Evolutionary conservation across 2,329 filamentous ascomycete species (phyloP), one percentile per base, ranked within the genome.

Genomic region (Aspergillus fructus): DNA sequence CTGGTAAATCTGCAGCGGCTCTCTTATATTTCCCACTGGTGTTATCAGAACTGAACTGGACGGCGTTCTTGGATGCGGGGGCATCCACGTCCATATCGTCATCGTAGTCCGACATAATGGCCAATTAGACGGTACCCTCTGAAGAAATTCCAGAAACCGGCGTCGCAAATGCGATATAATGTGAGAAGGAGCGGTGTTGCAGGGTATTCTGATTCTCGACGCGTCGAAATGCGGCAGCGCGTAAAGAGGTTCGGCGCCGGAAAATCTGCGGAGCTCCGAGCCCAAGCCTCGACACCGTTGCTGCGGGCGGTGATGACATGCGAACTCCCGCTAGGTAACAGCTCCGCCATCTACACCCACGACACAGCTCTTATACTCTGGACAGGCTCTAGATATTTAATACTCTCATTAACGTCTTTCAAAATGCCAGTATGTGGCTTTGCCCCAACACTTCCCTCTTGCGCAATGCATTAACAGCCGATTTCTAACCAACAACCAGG

Each of bases 1-100:
- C 87, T 0, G 94, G 94, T 49, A 99, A 80, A 72, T 99, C 96
- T 40, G 93, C 93, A 48, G 91, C 91, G 67, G 89, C 93, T 68
- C 92, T 85, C 78, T 97, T 97, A 72, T 93, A 93, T 75, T 97
- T 96, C 62, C 83, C 76, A 63, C 77, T 81, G 15, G 82, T 85
- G 65, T 86, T 85, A 61, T 90, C 87, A 24, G 90, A 89, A 55
- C 87, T 89, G 76, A 97, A 97, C 56, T 81, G 76, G 52, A 88
- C 79, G 1, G 78, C 71, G 58, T 76, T 75, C 63, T 81, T 78
- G 59, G 78, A 76, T 13, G 53, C 46, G 53, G 61, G 58, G 23
- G 77, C 81, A 76, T 89, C 87, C 52, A 89, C 75, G 64, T 90
- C 87, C 85, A 90, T 89, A 62, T 86, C 85, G 76, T 89, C 87